These are phyloP conservation scores for Penicillium sumatraense DNA, from an alignment of 2,329 filamentous ascomycete genomes.

Conservation along the genomic window DNA sequence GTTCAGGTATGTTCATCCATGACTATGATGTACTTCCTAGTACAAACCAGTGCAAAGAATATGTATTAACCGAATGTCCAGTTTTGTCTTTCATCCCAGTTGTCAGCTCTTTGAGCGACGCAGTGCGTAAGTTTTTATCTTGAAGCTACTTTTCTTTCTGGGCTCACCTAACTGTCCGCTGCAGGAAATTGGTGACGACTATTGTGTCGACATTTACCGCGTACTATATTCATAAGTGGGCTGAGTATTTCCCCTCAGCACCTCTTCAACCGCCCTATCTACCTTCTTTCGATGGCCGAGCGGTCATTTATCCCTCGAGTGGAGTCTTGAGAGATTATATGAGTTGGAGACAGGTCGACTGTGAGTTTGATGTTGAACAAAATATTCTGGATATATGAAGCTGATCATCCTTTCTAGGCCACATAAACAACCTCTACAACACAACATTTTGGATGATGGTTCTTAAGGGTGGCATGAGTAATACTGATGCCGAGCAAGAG, in stretches of 20 bases:
- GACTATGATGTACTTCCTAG: background rate
- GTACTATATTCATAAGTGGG: conserved; percentile 85
- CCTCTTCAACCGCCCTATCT: conserved; percentile 70
- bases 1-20: conserved; percentile 58
- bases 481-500: conserved; percentile 77
- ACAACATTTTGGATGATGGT: conserved; percentile 94
- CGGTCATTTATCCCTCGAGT: conserved; percentile 84
- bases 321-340: conserved; percentile 90
- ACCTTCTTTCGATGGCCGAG: conserved; percentile 90
- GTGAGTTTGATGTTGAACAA: conserved; percentile 56
- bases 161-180: background rate
- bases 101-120: conserved; percentile 84
- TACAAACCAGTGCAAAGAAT: no score
- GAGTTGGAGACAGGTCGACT: conserved; percentile 96
- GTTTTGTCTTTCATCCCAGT: conserved; percentile 86
- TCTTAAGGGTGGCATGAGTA: conserved; percentile 73
- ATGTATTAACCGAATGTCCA: conserved; percentile 40
- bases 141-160: background rate
- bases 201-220: conserved; percentile 92
- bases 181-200: conserved; percentile 85
- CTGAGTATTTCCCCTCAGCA: conserved; percentile 71
- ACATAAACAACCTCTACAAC: conserved; percentile 99
- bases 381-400: background rate
- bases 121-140: conserved; percentile 61
- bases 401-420: conserved; percentile 58